Conservation (phyloP, 176 grass and related monocot species). For the Raddia distichophylla region DNA sequence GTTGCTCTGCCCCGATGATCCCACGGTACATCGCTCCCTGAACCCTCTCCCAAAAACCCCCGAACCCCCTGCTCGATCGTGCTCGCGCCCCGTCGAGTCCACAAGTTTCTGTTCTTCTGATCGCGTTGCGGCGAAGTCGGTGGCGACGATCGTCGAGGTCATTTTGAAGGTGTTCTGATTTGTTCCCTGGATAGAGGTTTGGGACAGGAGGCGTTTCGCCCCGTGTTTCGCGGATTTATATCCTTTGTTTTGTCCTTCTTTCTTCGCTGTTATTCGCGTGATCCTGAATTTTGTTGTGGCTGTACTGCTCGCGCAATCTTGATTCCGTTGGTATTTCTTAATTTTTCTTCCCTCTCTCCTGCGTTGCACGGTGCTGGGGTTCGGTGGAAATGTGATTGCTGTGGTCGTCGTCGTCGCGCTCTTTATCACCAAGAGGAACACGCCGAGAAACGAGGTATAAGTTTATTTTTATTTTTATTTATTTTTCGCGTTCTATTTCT, state of each 20-base stretch:
- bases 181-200: slow-evolving; percentile 53
- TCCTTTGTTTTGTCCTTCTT: slow-evolving; percentile 41
- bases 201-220: slow-evolving; percentile 65
- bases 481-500: neutral
- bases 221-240: slow-evolving; percentile 93
- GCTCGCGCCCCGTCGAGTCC: neutral
- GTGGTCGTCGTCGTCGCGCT: slow-evolving; percentile 39
- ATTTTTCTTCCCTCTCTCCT: too few species aligned
- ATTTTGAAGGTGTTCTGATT: neutral
- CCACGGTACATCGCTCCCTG: slow-evolving; percentile 31
- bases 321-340: too few species aligned
- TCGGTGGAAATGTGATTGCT: slow-evolving; percentile 60
- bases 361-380: slow-evolving; percentile 59
- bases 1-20: slow-evolving; percentile 54
- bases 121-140: too few species aligned
- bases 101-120: too few species aligned
- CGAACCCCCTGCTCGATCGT: neutral
- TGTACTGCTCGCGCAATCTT: neutral
- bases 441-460: slow-evolving; percentile 40
- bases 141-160: too few species aligned
- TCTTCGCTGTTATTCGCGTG: neutral
- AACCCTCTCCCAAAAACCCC: neutral
- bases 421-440: slow-evolving; percentile 39
- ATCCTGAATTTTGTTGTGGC: neutral
- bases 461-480: neutral